Conservation (phyloP, 306 rosid species). For the Quercus engelmannii region DNA sequence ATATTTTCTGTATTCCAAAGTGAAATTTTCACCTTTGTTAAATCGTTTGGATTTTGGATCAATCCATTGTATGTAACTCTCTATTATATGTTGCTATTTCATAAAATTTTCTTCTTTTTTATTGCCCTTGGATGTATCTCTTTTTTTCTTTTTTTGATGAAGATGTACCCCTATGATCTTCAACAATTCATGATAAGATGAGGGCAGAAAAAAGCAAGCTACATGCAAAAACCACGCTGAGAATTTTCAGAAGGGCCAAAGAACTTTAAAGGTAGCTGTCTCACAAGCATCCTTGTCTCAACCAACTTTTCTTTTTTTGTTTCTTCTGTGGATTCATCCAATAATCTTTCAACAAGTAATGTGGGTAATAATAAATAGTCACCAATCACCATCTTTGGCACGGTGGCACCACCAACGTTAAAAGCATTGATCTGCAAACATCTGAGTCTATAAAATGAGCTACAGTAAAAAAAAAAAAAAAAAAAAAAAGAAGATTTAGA, state of each 20-base stretch:
- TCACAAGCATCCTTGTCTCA: neutral
- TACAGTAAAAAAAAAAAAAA: neutral
- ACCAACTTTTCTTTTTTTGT: neutral
- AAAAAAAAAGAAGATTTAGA: neutral
- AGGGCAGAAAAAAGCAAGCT: neutral
- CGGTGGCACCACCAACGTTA: no score
- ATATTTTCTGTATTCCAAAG: no score
- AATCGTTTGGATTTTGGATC: no score
- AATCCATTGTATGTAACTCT: no score
- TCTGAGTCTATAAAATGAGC: no score
- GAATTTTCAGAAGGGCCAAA: conserved; percentile 14
- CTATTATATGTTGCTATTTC: no score
- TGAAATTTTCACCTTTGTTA: no score
- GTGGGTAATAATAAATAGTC: neutral
- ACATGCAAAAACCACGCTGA: conserved; percentile 9
- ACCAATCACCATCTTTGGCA: neutral
- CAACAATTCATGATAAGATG: conserved; percentile 6
- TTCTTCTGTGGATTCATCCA: neutral
- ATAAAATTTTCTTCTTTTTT: neutral
- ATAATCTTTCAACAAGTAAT: neutral
- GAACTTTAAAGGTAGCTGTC: conserved; percentile 17
- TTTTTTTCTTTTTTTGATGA: neutral
- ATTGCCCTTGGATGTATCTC: neutral
- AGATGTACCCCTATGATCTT: neutral
- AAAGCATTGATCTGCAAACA: neutral